Base-by-base conservation (phyloP, 2,329 filamentous ascomycete genomes). In the Exophiala phaeomuriformis region DNA sequence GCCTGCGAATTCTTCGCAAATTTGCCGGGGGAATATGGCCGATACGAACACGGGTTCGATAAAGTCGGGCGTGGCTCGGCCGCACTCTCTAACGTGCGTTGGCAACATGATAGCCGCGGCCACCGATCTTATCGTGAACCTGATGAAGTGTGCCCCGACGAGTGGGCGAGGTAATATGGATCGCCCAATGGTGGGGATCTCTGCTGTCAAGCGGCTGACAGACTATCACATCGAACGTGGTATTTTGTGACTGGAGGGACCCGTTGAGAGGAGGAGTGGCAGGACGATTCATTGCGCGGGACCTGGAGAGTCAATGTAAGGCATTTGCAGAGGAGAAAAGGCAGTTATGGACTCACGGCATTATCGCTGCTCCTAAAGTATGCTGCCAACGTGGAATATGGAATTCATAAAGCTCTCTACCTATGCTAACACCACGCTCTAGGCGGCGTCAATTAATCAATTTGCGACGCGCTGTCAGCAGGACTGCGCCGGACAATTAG, bases 1-100 rank as follows among this genome's bases (percentile, higher is more conserved):
- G 41, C 41, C 27, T 27, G 10, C 41, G 41, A 44, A 44, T 44
- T 44, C 41, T 44, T 27, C 27, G 41, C 19, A 44, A 10, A 28
- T 44, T 19, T 10, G 29, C 4, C 29, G 9, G 10, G 19, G n/a
- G 41, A 28, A 44, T 44, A 44, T 28, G 41, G 27, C 41, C 10
- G 29, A 29, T 27, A 44, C 41, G 41, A 44, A 44, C 29, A 30
- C 41, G 41, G n/a, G 10, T 44, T 44, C 10, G 41, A 28, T 44
- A 44, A 9, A 44, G 41, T 44, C 41, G n/a, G 27, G 41, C 41
- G 41, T 44, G 41, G 29, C 41, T 44, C 41, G 41, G 41, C 41
- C 41, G 41, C 41, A 44, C 41, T n/a, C 41, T 27, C 27, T 27
- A 44, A 27, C 41, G 27, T 44, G 19, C 12, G 41, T 28, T 44